A percentile compares a stretch with the other conserved stretches of the same genome.
Evolutionary conservation across 768 basidiomycete genomes (phyloP).

Genomic region (Boletus eberwhitei): DNA sequence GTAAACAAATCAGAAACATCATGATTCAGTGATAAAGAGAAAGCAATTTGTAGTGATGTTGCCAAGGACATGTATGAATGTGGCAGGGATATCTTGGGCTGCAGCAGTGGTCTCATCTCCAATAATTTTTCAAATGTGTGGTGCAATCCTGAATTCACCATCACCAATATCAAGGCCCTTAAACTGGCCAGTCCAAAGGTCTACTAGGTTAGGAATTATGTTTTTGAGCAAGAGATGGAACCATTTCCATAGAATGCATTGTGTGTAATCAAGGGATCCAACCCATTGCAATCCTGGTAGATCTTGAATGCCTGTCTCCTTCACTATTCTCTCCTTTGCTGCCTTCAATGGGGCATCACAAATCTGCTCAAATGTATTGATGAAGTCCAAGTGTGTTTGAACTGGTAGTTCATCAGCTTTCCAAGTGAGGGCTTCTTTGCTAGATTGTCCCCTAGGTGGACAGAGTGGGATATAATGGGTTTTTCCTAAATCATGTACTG

Average conservation of each 20-base stretch:
- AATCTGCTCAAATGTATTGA: too few relatives aligned
- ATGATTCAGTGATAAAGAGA: neutral
- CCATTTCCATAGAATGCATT: neutral
- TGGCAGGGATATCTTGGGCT: neutral
- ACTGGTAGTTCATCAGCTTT: too few relatives aligned
- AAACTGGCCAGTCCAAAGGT: neutral
- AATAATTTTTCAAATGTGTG: neutral
- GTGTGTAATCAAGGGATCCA: neutral
- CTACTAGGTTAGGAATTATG: neutral
- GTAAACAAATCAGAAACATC: neutral
- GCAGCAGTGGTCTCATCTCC: neutral
- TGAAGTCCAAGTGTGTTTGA: too few relatives aligned
- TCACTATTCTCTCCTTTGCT: slow-evolving; percentile 25
- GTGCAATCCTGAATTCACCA: neutral
- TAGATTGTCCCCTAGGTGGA: too few relatives aligned
- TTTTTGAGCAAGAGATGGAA: neutral
- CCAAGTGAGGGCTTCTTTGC: too few relatives aligned
- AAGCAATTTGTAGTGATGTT: neutral
- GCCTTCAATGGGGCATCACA: too few relatives aligned
- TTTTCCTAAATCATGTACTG: too few relatives aligned
- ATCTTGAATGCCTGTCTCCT: neutral
- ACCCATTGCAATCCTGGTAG: rapidly evolving
- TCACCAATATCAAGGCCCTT: neutral
- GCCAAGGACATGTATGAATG: neutral
- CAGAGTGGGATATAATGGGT: too few relatives aligned